These are phyloP conservation scores for Pseudohalonectria lignicola DNA, from an alignment of 2,329 filamentous ascomycete species.

Conservation along the genomic window DNA sequence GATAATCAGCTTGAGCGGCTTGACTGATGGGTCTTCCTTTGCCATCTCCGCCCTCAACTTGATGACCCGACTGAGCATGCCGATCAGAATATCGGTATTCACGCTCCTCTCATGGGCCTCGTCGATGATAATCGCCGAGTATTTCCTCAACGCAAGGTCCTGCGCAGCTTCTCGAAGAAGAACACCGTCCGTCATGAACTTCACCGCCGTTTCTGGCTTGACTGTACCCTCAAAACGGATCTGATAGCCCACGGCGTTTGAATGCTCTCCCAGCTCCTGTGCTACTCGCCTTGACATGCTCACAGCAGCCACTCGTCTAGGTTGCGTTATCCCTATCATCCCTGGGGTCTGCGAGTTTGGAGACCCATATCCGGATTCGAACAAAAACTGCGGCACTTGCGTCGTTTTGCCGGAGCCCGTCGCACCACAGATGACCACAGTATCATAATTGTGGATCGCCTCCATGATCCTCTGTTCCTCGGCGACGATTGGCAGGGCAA, in stretches of 20 bases:
- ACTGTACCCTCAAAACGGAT: conserved; percentile 90
- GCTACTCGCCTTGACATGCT: conserved; percentile 92
- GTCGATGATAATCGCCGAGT: conserved; percentile 89
- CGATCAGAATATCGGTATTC: conserved; percentile 96
- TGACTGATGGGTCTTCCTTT: conserved; percentile 56
- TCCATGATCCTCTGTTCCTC: conserved; percentile 99
- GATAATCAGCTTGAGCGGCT: conserved; percentile 84
- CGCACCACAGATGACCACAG: conserved; percentile 85
- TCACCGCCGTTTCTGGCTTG: conserved; percentile 72
- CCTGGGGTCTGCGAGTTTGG: conserved; percentile 70
- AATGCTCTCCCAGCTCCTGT: conserved; percentile 70
- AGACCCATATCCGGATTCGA: conserved; percentile 84
- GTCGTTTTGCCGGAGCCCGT: conserved; percentile 98
- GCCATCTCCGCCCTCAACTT: conserved; percentile 69
- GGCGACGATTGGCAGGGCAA: conserved; percentile 79
- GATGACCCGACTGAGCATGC: conserved; percentile 89
- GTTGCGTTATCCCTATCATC: conserved; percentile 92
- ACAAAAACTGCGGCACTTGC: conserved; percentile 91
- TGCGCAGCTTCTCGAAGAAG: conserved; percentile 82
- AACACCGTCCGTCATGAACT: conserved; percentile 99
- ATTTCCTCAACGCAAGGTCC: conserved; percentile 79
- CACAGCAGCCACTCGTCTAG: conserved; percentile 85
- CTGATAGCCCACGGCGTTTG: conserved; percentile 76
- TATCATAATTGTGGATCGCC: conserved; percentile 82
- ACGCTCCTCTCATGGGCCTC: conserved; percentile 96